These are phyloP conservation scores for Pyrenochaeta sp. DNA, from an alignment of 2,329 filamentous ascomycete genomes.

Conservation along the genomic window DNA sequence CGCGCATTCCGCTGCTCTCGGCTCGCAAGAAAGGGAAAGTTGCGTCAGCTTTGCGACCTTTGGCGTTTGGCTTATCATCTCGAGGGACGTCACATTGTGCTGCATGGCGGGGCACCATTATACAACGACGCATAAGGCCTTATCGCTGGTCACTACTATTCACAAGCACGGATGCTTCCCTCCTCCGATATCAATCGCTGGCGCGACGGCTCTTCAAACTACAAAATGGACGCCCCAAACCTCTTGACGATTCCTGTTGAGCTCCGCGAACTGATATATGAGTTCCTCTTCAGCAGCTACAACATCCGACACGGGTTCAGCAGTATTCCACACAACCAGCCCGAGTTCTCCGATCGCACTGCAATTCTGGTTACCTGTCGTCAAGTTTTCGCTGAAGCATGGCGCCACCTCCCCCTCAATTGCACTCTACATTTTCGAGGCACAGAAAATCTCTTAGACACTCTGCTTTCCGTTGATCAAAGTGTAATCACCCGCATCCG, in stretches of 20 bases:
- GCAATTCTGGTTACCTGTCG: constrained; percentile 43
- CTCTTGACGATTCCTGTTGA: constrained; percentile 44
- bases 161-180: constrained; percentile 6
- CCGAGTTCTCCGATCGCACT: constrained; percentile 29
- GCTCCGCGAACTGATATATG: constrained; percentile 45
- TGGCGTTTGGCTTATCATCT: constrained; percentile 4
- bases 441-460: constrained; percentile 45
- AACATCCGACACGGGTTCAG: constrained; percentile 41
- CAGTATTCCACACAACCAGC: constrained; percentile 1
- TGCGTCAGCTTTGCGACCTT: constrained; percentile 7
- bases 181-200: constrained; percentile 9
- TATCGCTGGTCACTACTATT: background rate
- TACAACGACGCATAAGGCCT: background rate
- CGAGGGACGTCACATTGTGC: background rate
- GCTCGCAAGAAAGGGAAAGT: background rate
- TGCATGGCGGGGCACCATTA: constrained; percentile 1
- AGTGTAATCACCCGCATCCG: constrained; percentile 42
- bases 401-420: constrained; percentile 43
- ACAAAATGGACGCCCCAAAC: constrained; percentile 25
- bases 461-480: constrained; percentile 40
- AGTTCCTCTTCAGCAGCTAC: constrained; percentile 41
- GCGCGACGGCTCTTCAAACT: constrained; percentile 7
- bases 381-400: constrained; percentile 41
- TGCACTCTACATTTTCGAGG: constrained; percentile 43
- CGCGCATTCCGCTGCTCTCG: constrained; percentile 8